phyloP scores from a whole-genome alignment of 192 early-diverging fungal genomes.

The Funneliformis mosseae region DNA sequence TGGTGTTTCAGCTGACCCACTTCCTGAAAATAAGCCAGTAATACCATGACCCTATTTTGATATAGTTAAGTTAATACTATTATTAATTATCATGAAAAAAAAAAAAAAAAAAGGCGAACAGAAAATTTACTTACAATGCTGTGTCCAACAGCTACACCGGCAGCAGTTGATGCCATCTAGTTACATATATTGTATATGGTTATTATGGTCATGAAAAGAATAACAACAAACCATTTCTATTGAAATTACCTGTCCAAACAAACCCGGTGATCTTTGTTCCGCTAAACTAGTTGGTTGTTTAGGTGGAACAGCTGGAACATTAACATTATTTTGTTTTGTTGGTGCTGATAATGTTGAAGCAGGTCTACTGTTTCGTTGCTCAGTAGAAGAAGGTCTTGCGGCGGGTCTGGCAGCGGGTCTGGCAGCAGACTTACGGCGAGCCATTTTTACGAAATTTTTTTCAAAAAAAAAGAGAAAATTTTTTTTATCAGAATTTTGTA shows the following conservation, averaged over 20 bases:
- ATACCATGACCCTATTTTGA: conserved; percentile 38
- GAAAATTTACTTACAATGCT: conserved; percentile 63
- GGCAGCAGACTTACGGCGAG: background rate
- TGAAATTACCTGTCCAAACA: conserved; percentile 22
- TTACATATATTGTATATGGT: background rate
- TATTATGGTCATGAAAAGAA: background rate
- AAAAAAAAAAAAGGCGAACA: background rate
- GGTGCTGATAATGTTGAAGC: background rate
- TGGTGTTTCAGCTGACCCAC: conserved; percentile 26
- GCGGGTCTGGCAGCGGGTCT: background rate
- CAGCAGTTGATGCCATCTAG: conserved; percentile 92
- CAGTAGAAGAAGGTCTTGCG: background rate
- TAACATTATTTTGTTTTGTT: background rate
- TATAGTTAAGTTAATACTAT: background rate
- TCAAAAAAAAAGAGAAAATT: background rate
- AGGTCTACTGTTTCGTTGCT: background rate
- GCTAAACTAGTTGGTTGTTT: background rate
- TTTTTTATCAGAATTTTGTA: background rate
- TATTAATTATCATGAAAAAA: background rate
- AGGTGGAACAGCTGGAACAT: background rate
- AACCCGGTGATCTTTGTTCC: conserved; percentile 11
- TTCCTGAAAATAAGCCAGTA: conserved; percentile 50
- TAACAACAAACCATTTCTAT: background rate
- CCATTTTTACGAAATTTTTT: background rate
- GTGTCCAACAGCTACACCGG: conserved; percentile 90